Conservation (phyloP, 306 rosid species). For the Lathyrus tuberosus region DNA sequence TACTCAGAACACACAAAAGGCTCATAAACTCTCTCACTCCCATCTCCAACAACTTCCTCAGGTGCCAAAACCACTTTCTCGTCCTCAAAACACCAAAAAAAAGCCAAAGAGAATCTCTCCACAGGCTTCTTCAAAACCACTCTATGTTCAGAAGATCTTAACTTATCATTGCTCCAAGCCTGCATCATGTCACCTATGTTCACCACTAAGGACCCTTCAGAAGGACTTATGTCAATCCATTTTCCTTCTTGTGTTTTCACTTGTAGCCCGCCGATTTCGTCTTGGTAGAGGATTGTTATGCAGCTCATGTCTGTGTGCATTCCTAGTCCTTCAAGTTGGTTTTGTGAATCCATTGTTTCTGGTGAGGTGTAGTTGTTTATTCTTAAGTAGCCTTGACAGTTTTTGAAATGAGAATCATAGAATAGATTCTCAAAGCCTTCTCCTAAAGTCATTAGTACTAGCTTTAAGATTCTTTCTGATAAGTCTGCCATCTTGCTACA, state of each 20-base stretch:
- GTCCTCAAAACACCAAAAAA: slow-evolving; percentile 92
- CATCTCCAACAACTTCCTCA: slow-evolving; percentile 73
- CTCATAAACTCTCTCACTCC: slow-evolving; percentile 50
- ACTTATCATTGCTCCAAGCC: slow-evolving; percentile 89
- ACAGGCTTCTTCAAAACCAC: slow-evolving; percentile 65
- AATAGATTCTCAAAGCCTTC: slow-evolving; percentile 60
- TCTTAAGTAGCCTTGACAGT: slow-evolving; percentile 85
- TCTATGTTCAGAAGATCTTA: slow-evolving; percentile 88
- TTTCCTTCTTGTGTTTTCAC: slow-evolving; percentile 74
- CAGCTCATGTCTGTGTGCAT: slow-evolving; percentile 98
- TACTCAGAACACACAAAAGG: slow-evolving; percentile 76
- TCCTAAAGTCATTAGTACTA: slow-evolving; percentile 65
- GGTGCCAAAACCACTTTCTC: slow-evolving; percentile 72
- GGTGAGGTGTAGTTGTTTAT: slow-evolving; percentile 78
- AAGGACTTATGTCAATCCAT: slow-evolving; percentile 83
- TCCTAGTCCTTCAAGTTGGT: slow-evolving; percentile 85
- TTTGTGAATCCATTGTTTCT: slow-evolving; percentile 43
- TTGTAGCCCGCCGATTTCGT: slow-evolving; percentile 86
- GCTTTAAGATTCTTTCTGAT: slow-evolving; percentile 60
- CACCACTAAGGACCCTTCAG: slow-evolving; percentile 77
- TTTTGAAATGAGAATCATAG: slow-evolving; percentile 64
- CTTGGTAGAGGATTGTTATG: slow-evolving; percentile 79
- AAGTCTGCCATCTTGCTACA: slow-evolving; percentile 83
- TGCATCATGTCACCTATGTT: slow-evolving; percentile 91
- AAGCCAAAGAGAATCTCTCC: slow-evolving; percentile 79